Conservation (phyloP, 768 basidiomycete species). For the Galerina sulciceps region DNA sequence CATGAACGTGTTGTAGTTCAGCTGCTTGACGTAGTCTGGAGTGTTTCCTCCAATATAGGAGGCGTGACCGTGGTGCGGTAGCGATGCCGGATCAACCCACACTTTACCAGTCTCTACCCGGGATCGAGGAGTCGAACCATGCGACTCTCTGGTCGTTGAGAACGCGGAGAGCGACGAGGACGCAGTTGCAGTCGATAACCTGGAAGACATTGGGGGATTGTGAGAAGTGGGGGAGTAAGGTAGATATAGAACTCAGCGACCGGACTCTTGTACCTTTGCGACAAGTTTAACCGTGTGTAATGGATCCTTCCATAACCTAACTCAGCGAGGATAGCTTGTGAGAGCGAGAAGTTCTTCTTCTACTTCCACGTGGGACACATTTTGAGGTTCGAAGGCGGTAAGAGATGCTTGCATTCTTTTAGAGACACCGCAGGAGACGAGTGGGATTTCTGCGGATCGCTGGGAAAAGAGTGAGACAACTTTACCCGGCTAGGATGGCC, state of each 20-base stretch:
- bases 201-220: constrained; percentile 31
- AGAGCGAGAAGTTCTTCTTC: constrained; percentile 18
- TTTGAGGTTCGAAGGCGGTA: constrained; percentile 27
- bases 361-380: constrained; percentile 27
- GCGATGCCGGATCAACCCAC: constrained; percentile 69
- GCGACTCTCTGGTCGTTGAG: constrained; percentile 29
- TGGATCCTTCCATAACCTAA: constrained; percentile 28
- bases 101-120: constrained; percentile 30
- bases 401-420: constrained; percentile 26
- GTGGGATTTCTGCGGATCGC: constrained; percentile 46
- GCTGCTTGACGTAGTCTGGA: constrained; percentile 63
- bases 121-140: constrained; percentile 22
- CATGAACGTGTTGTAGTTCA: constrained; percentile 69
- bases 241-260: constrained; percentile 7
- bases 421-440: constrained; percentile 29
- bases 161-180: constrained; percentile 26
- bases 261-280: constrained; percentile 20
- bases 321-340: constrained; percentile 27
- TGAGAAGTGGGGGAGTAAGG: constrained; percentile 14
- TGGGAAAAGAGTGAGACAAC: constrained; percentile 23
- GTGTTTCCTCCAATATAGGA: constrained; percentile 67
- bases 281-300: constrained; percentile 21
- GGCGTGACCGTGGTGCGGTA: constrained; percentile 63
- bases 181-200: constrained; percentile 31
- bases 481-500: constrained; percentile 25